Percentiles rank a stretch among this genome's conserved stretches.
Evolutionary conservation across 768 basidiomycete genomes (phyloP).

Genomic region (Amanita rubescens): DNA sequence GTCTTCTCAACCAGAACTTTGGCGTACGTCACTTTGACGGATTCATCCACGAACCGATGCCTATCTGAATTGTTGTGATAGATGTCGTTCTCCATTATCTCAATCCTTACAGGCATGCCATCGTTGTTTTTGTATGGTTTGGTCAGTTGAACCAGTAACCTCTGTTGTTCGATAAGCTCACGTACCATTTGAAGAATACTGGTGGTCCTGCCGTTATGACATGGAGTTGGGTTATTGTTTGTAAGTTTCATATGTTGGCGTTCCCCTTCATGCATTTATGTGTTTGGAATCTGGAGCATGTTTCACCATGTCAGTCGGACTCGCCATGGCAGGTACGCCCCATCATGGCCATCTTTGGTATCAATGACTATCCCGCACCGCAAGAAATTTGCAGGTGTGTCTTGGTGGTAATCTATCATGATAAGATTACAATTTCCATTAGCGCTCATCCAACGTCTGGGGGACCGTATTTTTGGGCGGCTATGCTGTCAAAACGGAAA

Average conservation of each 20-base stretch:
- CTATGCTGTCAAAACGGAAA: constrained; percentile 54
- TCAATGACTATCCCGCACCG: background rate
- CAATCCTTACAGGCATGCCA: constrained; percentile 64
- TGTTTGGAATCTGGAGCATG: constrained; percentile 30
- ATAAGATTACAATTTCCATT: background rate
- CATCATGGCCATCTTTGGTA: background rate
- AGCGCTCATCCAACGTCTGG: constrained; percentile 68
- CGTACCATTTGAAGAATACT: constrained; percentile 42
- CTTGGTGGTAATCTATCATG: background rate
- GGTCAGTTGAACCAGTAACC: constrained; percentile 29
- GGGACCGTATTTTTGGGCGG: constrained; percentile 79
- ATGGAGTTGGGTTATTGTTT: constrained; percentile 63
- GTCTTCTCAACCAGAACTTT: constrained; percentile 47
- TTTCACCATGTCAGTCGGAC: constrained; percentile 65
- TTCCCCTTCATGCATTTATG: background rate
- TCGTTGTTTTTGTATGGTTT: constrained; percentile 64
- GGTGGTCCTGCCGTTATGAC: constrained; percentile 76
- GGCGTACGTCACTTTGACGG: constrained; percentile 31
- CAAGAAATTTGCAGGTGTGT: constrained; percentile 43
- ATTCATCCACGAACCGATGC: background rate
- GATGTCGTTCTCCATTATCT: constrained; percentile 71
- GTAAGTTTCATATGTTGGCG: constrained; percentile 27
- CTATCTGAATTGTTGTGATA: constrained; percentile 12
- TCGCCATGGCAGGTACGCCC: constrained; percentile 63
- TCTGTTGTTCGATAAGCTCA: background rate